Evolutionary conservation across 768 basidiomycete species (phyloP), one percentile per base, ranked within the genome.

Genomic region (Austroboletus eburneus): DNA sequence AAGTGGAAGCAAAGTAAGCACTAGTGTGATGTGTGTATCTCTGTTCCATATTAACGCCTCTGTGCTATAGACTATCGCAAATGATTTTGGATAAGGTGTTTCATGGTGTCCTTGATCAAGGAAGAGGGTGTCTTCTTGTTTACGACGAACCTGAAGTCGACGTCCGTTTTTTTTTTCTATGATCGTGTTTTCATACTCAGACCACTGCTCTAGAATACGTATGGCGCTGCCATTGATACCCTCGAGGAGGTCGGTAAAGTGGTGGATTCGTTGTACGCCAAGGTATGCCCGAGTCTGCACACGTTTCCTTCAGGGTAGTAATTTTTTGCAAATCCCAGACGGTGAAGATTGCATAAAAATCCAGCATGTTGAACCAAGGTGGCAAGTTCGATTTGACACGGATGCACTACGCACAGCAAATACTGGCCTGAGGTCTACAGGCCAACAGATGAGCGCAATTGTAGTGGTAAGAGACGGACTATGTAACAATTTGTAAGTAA

Each of bases 51-150:
- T 22, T 58, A 38, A 62, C 36, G 1, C 37, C 20, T 23, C 45
- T n/a, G n/a, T 27, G 12, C 17, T 25, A 5, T 56, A 95, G 94
- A 63, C 70, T 98, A 22, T 92, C 89, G 24, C 95, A 99, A 64
- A 98, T 99, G 95, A 99, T 98, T 51, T 72, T 97, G 30, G 95
- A 97, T 69, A 94, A 94, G 57, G 81, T 94, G 2, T 79, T 98
- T 52, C 80, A 91, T 51, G 95, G 95, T 5, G 93, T 99, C 1
- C 75, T 99, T n/a, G 95, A 98, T 64, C 95, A 98, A 64, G 92
- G 91, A 22, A 79, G 90, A 3, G 93, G 93, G 0, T 93, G 92
- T 59, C 69, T 97, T 40, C 71, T 96, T 42, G 82, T 98, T n/a
- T 97, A 88, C 51, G 90, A 96, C 47, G 75, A 91, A 64, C 80